A percentile compares a stretch with the other conserved stretches of the same genome.
These are phyloP conservation scores for Xylariaceae sp. DNA, from an alignment of 2,329 filamentous ascomycete genomes.

Conservation along the genomic window DNA sequence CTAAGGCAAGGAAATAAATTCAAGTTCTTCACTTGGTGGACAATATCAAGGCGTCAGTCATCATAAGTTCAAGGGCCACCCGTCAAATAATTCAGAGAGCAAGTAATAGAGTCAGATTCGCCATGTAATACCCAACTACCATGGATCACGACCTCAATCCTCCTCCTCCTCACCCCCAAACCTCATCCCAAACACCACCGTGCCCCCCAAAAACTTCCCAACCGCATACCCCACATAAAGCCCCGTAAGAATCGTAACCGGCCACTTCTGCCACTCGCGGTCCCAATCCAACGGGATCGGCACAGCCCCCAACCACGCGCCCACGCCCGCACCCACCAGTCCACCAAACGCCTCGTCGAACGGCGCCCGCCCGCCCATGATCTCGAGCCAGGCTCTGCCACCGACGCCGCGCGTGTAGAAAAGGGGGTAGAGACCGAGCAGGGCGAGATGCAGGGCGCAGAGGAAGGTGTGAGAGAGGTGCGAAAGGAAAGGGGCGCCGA, in stretches of 20 bases:
- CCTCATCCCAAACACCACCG: slow-evolving; percentile 43
- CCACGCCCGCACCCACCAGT: slow-evolving; percentile 68
- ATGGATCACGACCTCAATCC: background rate
- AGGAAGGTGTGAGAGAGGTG: slow-evolving; percentile 74
- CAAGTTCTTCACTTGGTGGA: no score
- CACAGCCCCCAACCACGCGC: slow-evolving; percentile 88
- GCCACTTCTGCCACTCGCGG: slow-evolving; percentile 98
- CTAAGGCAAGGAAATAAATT: no score
- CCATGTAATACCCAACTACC: no score
- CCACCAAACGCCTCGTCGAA: slow-evolving; percentile 82
- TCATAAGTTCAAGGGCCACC: no score
- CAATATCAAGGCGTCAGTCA: no score
- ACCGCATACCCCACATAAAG: slow-evolving; percentile 72
- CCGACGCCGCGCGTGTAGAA: slow-evolving; percentile 84
- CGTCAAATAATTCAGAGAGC: no score
- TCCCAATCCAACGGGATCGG: slow-evolving; percentile 98
- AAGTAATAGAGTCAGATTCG: no score
- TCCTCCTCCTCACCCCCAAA: slow-evolving; percentile 26
- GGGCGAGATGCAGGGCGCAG: slow-evolving; percentile 72
- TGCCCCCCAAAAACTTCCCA: slow-evolving; percentile 59
- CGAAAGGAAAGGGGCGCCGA: slow-evolving; percentile 84
- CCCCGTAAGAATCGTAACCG: slow-evolving; percentile 82
- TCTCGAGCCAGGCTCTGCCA: slow-evolving; percentile 60
- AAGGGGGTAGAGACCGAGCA: slow-evolving; percentile 72
- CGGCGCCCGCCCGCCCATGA: slow-evolving; percentile 62